These are phyloP conservation scores for Trichothecium roseum DNA, from an alignment of 2,329 filamentous ascomycete genomes.

Conservation along the genomic window DNA sequence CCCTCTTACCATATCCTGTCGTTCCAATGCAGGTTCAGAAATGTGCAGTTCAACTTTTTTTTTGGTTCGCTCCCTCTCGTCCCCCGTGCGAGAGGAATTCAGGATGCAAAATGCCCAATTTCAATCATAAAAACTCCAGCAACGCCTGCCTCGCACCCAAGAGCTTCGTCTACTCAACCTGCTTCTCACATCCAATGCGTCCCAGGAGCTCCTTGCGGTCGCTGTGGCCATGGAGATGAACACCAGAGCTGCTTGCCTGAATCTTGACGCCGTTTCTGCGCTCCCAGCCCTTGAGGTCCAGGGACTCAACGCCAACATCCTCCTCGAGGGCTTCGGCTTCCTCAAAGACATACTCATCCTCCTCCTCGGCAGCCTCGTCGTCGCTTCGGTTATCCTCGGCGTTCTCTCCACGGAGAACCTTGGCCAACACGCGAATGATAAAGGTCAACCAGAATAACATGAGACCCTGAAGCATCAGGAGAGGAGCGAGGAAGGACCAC, in stretches of 20 bases:
- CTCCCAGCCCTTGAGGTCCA: conserved; percentile 57
- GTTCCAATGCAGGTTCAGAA: no score
- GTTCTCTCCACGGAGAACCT: conserved; percentile 63
- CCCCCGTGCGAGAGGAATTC: not conserved
- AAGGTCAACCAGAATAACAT: conserved; percentile 83
- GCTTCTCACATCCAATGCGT: conserved; percentile 76
- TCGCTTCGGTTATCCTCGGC: conserved; percentile 86
- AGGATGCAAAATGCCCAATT: no score
- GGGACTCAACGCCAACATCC: conserved; percentile 63
- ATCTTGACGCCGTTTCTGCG: conserved; percentile 45
- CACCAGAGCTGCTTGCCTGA: conserved; percentile 40
- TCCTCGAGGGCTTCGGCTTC: conserved; percentile 53
- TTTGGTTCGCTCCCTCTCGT: not conserved
- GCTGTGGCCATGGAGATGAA: conserved; percentile 60
- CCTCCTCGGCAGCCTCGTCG: conserved; percentile 63
- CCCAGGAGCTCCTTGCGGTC: conserved; percentile 74
- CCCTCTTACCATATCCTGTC: no score
- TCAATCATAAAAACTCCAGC: no score
- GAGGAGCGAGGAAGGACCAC: conserved; percentile 64
- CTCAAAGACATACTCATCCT: conserved; percentile 42
- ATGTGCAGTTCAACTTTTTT: conserved; percentile 2
- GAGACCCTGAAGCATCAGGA: conserved; percentile 69
- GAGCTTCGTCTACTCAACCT: conserved; percentile 32
- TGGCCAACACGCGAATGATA: conserved; percentile 74
- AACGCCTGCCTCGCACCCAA: not conserved